These are phyloP conservation scores for Tylopilus rubrobrunneus DNA, from an alignment of 768 basidiomycete species.

Conservation along the genomic window DNA sequence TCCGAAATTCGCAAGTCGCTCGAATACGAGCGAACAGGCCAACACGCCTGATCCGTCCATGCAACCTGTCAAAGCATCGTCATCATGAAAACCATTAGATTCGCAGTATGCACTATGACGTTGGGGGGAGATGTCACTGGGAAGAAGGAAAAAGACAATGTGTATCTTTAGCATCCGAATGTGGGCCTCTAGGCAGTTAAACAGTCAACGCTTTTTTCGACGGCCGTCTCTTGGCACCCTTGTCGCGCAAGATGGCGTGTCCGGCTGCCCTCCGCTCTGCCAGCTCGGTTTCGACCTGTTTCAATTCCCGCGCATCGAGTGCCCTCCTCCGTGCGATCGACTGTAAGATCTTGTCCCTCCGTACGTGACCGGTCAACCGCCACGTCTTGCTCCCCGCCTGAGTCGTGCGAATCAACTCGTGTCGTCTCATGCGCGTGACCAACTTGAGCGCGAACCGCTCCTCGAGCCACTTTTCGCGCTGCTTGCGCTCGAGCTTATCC, in stretches of 20 bases:
- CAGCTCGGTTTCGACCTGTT: slow-evolving; percentile 34
- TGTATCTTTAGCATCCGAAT: slow-evolving; percentile 23
- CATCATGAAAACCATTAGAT: background rate
- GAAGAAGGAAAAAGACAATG: background rate
- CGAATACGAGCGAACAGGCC: slow-evolving; percentile 20
- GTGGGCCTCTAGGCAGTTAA: background rate
- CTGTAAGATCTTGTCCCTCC: slow-evolving; percentile 48
- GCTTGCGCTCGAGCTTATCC: slow-evolving; percentile 46
- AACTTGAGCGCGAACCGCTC: slow-evolving; percentile 45
- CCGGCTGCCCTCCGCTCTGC: slow-evolving; percentile 24
- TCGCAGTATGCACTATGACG: background rate
- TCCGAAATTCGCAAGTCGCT: slow-evolving; percentile 32
- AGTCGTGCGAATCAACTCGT: slow-evolving; percentile 33
- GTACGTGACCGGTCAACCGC: slow-evolving; percentile 38
- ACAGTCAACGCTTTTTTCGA: background rate
- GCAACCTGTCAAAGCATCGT: background rate
- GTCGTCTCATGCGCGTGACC: slow-evolving; percentile 35
- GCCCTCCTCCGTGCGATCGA: slow-evolving; percentile 46
- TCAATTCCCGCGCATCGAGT: slow-evolving; percentile 38
- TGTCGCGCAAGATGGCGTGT: slow-evolving; percentile 22
- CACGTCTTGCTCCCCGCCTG: slow-evolving; percentile 36
- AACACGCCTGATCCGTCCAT: slow-evolving; percentile 9
- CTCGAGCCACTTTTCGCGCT: slow-evolving; percentile 61
- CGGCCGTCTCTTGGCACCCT: slow-evolving; percentile 5
- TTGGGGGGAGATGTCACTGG: background rate